phyloP scores from a whole-genome alignment of 2,329 filamentous ascomycete genomes.

The Rugonectria rugulosa region DNA sequence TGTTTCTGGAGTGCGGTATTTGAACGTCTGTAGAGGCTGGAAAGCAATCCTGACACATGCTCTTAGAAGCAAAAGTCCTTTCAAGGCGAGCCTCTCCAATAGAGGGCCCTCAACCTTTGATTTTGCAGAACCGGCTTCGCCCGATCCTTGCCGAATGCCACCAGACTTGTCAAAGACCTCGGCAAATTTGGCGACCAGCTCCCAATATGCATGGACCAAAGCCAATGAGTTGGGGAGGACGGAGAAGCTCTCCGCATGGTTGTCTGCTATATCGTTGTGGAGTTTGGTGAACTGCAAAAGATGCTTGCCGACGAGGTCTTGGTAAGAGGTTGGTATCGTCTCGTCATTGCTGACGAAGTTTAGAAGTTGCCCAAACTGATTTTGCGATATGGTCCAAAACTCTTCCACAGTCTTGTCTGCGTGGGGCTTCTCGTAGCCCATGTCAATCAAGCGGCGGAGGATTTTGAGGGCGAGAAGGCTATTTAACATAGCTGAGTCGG shows the following conservation, averaged over 20 bases:
- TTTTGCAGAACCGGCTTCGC: conserved; percentile 50
- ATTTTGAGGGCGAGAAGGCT: conserved; percentile 82
- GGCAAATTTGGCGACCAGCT: conserved; percentile 77
- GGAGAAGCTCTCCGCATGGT: conserved; percentile 83
- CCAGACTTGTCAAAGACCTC: conserved; percentile 72
- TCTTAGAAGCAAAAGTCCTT: conserved; percentile 82
- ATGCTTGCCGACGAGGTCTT: conserved; percentile 79
- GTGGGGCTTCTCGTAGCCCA: conserved; percentile 85
- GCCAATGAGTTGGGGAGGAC: conserved; percentile 80
- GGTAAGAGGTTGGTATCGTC: conserved; percentile 60
- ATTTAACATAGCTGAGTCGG: conserved; percentile 73
- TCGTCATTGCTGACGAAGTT: conserved; percentile 65
- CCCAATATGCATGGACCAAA: conserved; percentile 86
- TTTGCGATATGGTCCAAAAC: conserved; percentile 82
- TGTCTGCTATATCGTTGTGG: conserved; percentile 83
- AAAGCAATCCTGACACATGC: conserved; percentile 88
- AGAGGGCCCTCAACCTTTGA: conserved; percentile 67
- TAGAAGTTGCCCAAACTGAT: conserved; percentile 81
- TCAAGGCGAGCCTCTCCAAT: conserved; percentile 80
- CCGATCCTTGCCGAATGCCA: conserved; percentile 58
- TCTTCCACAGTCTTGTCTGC: conserved; percentile 77
- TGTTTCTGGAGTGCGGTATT: conserved; percentile 76
- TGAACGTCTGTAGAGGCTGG: conserved; percentile 81
- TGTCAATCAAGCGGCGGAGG: conserved; percentile 78
- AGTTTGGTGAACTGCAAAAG: conserved; percentile 90